phyloP scores from a whole-genome alignment of 2,329 filamentous ascomycete species.

The Mycogone perniciosa region DNA sequence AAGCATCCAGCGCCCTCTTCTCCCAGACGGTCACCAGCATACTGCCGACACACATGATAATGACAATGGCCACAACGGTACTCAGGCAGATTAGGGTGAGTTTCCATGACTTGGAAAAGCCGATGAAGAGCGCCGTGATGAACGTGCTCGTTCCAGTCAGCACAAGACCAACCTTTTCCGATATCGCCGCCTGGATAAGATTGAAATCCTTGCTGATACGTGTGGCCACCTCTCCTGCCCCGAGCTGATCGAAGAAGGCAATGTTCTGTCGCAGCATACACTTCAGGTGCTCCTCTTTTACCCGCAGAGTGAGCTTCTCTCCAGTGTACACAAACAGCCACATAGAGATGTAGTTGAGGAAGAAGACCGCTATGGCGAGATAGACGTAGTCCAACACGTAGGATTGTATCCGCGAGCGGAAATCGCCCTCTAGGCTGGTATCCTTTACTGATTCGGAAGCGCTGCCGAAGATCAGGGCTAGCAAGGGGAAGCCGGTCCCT shows the following conservation, averaged over 20 bases:
- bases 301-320: neutral
- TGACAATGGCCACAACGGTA: constrained; percentile 63
- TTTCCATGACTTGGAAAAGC: constrained; percentile 78
- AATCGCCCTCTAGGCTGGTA: constrained; percentile 50
- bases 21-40: constrained; percentile 66
- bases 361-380: constrained; percentile 3
- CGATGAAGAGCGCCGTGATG: constrained; percentile 72
- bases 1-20: constrained; percentile 63
- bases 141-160: constrained; percentile 66
- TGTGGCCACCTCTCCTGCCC: constrained; percentile 3
- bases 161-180: constrained; percentile 69
- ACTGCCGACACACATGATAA: constrained; percentile 62
- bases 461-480: constrained; percentile 79
- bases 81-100: constrained; percentile 73
- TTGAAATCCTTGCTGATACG: neutral
- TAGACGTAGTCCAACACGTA: constrained; percentile 4
- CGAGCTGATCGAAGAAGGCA: constrained; percentile 6
- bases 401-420: neutral
- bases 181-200: constrained; percentile 57
- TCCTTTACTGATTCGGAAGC: constrained; percentile 63
- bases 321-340: constrained; percentile 4
- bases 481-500: constrained; percentile 69
- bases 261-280: constrained; percentile 9
- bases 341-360: constrained; percentile 3
- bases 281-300: neutral